A percentile compares a stretch with the other conserved stretches of the same genome.
These are phyloP conservation scores for Lolium multiflorum DNA, from an alignment of 176 grass and related monocot species.

Conservation along the genomic window DNA sequence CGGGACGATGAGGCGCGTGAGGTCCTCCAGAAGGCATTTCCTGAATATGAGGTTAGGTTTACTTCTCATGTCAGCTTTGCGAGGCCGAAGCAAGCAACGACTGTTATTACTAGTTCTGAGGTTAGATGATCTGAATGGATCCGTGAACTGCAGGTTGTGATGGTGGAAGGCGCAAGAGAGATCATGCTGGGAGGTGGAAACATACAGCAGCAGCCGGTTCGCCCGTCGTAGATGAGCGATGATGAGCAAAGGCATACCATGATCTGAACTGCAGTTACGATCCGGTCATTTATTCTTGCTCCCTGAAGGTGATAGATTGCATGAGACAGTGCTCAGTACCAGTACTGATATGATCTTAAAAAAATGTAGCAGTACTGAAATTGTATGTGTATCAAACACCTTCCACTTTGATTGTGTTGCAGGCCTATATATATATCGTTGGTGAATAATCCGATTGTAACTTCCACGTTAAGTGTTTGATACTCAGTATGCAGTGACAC, in stretches of 20 bases:
- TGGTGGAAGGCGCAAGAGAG: constrained; percentile 83
- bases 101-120: no score
- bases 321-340: background rate
- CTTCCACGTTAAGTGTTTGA: no score
- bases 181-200: constrained; percentile 92
- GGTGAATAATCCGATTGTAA: background rate
- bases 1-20: constrained; percentile 41
- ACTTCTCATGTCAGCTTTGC: no score
- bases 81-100: background rate
- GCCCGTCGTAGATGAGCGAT: background rate
- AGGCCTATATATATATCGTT: background rate
- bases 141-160: constrained; percentile 63
- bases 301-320: background rate
- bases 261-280: background rate
- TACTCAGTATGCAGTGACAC: no score
- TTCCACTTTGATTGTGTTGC: background rate
- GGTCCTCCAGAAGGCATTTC: constrained; percentile 40
- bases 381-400: background rate
- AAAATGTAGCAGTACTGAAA: no score
- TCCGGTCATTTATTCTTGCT: background rate
- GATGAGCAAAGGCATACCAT: background rate
- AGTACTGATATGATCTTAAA: background rate
- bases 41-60: constrained; percentile 36
- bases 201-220: constrained; percentile 85
- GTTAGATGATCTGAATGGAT: background rate